phyloP scores from a whole-genome alignment of 768 basidiomycete genomes.

The Lenzites betulinus region DNA sequence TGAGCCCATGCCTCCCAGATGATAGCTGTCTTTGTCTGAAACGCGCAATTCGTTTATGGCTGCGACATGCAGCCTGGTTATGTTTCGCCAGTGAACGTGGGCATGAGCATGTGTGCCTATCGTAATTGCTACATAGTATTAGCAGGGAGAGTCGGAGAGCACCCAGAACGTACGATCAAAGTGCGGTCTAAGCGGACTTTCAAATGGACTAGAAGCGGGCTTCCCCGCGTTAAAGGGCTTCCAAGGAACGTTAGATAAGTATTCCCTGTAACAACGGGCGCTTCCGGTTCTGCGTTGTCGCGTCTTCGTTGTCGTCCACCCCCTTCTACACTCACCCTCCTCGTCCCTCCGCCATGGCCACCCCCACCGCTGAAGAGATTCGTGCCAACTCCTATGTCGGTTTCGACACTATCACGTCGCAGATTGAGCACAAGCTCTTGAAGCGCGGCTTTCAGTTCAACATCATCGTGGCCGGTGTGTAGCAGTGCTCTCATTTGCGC shows the following conservation, averaged over 20 bases:
- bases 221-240: conserved; percentile 6
- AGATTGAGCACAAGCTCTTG: conserved; percentile 98
- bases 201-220: conserved; percentile 3
- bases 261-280: conserved; percentile 16
- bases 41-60: too few species aligned
- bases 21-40: neutral
- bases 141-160: too few species aligned
- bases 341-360: conserved; percentile 23
- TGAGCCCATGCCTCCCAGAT: neutral
- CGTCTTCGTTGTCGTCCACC: conserved; percentile 15
- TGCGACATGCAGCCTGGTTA: too few species aligned
- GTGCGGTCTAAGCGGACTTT: conserved; percentile 7
- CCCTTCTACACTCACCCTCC: conserved; percentile 5
- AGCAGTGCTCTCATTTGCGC: neutral
- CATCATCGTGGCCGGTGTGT: conserved; percentile 91
- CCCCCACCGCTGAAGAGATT: conserved; percentile 70
- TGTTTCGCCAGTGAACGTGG: too few species aligned
- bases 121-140: too few species aligned
- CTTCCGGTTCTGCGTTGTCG: conserved; percentile 18
- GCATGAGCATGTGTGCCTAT: too few species aligned
- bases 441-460: conserved; percentile 99
- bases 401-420: conserved; percentile 96
- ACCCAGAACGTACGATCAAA: too few species aligned
- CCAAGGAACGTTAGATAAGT: conserved; percentile 11
- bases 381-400: conserved; percentile 93